These are phyloP conservation scores for Glycine soja DNA, from an alignment of 306 rosid genomes.

Conservation along the genomic window DNA sequence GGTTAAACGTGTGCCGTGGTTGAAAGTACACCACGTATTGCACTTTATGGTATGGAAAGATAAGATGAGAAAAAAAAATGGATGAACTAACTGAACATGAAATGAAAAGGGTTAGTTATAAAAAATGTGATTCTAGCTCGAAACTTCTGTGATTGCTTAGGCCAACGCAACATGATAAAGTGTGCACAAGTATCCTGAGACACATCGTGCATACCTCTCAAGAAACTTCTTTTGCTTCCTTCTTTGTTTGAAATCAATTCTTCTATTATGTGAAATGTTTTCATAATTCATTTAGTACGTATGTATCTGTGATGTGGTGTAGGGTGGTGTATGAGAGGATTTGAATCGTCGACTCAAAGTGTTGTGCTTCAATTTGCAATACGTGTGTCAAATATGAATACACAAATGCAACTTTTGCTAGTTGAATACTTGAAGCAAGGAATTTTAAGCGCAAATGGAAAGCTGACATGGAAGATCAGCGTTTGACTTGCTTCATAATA, in stretches of 20 bases:
- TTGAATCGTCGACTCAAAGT: slow-evolving; percentile 1
- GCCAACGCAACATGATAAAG: slow-evolving; percentile 11
- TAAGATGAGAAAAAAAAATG: not conserved
- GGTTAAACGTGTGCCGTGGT: slow-evolving; percentile 25
- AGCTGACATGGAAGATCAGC: not conserved
- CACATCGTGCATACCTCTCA: no score
- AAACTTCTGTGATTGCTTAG: not conserved
- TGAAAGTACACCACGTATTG: slow-evolving; percentile 41
- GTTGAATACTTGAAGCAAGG: not conserved
- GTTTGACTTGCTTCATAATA: no score
- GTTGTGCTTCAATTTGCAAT: not conserved
- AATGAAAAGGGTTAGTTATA: slow-evolving; percentile 36
- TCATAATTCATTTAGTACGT: not conserved
- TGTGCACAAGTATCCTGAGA: slow-evolving; percentile 19
- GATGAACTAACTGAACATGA: slow-evolving; percentile 40
- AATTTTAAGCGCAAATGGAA: not conserved
- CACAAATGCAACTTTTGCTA: not conserved
- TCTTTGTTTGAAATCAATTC: slow-evolving; percentile 13
- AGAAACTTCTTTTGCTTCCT: slow-evolving; percentile 1
- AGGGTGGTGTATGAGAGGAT: not conserved
- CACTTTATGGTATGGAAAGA: slow-evolving; percentile 34
- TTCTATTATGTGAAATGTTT: slow-evolving; percentile 1
- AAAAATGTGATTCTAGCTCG: not conserved
- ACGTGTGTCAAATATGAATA: not conserved
- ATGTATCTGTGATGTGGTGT: no score